Conservation (phyloP, 2,329 filamentous ascomycete species). For the Colletotrichum salicis region DNA sequence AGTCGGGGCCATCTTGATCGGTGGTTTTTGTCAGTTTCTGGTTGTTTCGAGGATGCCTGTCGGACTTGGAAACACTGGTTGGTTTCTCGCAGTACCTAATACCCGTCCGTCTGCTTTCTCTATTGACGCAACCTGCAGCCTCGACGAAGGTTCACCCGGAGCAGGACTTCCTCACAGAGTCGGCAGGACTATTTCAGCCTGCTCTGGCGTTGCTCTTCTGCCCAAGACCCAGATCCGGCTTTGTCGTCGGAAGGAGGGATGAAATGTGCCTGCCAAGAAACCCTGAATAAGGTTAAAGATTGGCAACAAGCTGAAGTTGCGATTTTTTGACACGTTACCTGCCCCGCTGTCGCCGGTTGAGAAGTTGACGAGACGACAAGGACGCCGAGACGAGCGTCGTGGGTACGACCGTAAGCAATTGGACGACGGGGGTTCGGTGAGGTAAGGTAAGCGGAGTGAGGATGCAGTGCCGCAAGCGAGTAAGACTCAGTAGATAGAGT, state of each 20-base stretch:
- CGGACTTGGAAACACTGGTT: slow-evolving; percentile 2
- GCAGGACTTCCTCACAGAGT: neutral
- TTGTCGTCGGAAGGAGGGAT: slow-evolving; percentile 16
- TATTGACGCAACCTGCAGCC: neutral
- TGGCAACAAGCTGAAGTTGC: slow-evolving; percentile 2
- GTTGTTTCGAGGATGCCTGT: slow-evolving; percentile 18
- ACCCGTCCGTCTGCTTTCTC: neutral
- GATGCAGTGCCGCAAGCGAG: neutral
- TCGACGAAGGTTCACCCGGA: neutral
- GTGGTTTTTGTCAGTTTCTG: neutral
- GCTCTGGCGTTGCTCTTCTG: neutral
- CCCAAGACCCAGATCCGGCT: neutral
- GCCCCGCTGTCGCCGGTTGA: neutral
- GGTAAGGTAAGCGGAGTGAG: neutral
- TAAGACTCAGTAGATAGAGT: neutral
- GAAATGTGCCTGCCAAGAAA: slow-evolving; percentile 24
- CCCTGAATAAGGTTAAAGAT: slow-evolving; percentile 15
- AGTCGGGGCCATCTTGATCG: slow-evolving; percentile 41
- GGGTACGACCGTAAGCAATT: slow-evolving; percentile 10
- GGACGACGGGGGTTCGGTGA: slow-evolving; percentile 6
- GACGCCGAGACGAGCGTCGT: slow-evolving; percentile 17
- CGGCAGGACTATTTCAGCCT: neutral
- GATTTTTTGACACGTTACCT: slow-evolving; percentile 10
- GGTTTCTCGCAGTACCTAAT: neutral
- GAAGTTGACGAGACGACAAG: slow-evolving; percentile 1